Evolutionary conservation across 257 asterid species (phyloP).

Genomic region (Eustoma russellianum): DNA sequence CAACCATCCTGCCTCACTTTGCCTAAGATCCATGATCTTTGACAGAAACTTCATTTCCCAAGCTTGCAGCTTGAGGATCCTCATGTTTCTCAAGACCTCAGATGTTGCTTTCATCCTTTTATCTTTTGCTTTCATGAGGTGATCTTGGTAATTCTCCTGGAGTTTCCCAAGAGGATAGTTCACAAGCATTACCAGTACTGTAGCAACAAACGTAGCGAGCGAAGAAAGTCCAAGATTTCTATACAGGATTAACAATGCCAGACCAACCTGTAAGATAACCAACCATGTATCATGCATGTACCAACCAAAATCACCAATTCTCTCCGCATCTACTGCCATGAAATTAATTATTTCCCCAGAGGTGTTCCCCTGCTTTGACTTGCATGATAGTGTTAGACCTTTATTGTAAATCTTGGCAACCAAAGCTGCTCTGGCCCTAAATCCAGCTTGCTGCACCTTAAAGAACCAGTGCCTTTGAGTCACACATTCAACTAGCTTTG

Average conservation of each 20-base stretch:
- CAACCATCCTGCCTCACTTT: conserved; percentile 64
- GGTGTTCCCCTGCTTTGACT: conserved; percentile 65
- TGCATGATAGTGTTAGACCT: conserved; percentile 62
- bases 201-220: conserved; percentile 47
- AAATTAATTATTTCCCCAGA: conserved; percentile 76
- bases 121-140: conserved; percentile 74
- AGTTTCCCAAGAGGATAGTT: conserved; percentile 61
- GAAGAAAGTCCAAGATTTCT: conserved; percentile 76
- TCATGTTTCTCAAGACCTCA: conserved; percentile 86
- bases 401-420: conserved; percentile 64
- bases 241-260: conserved; percentile 58
- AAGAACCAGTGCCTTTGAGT: conserved; percentile 72
- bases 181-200: conserved; percentile 58
- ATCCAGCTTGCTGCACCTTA: conserved; percentile 67
- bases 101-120: conserved; percentile 83
- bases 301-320: conserved; percentile 79
- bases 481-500: conserved; percentile 65
- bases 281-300: conserved; percentile 85
- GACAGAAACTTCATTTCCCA: conserved; percentile 86
- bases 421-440: conserved; percentile 69
- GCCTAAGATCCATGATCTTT: conserved; percentile 48
- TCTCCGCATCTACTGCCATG: conserved; percentile 85
- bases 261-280: conserved; percentile 47
- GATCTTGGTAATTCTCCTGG: conserved; percentile 61
- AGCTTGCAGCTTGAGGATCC: conserved; percentile 87